Base-by-base conservation (phyloP, 2,329 filamentous ascomycete species). In the Clonostachys solani region DNA sequence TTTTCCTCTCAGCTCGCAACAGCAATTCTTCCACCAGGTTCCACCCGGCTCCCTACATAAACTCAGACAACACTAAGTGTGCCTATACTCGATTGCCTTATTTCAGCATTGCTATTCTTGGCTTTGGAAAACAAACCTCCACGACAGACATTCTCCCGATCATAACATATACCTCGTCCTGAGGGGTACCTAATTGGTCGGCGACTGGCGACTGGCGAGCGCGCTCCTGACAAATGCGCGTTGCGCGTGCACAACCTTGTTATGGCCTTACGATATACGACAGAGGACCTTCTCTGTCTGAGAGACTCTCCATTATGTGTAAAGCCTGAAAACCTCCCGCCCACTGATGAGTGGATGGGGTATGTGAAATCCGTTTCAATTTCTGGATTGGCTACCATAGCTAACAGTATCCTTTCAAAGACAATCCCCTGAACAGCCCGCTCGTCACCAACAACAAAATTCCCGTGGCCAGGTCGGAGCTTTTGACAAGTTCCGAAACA, bases 271-370 rank as follows among this genome's bases (percentile, higher is more conserved):
- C 80, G 82, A 74, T 96, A 96, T 67, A 80, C 87, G 52, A 76
- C 81, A 67, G 88, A 92, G 54, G 79, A 87, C 68, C 76, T 97
- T 57, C 74, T 90, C 59, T 77, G 78, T 64, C 74, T 97, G 60
- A 82, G 86, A 68, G 77, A 86, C 50, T 96, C 92, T 54, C 91
- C 91, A 54, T 75, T 96, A 65, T 91, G 91, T 61, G 73, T 79
- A 57, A 95, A 89, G 68, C 92, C 92, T 42, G 74, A 85, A 53
- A 80, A 78, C 53, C 78, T 96, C 42, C 92, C 91, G 54, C 87
- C 90, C 23, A 80, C 86, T 53, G 90, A 95, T 71, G 89, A 95
- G 74, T 97, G 92, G 92, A 95, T 96, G 90, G 91, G 92, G 87
- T 95, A 75, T 63, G 81, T 68, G 43, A 7, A 47, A 19, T 19